A percentile compares a stretch with the other conserved stretches of the same genome.
Conservation (phyloP, 2,329 filamentous ascomycete genomes). For the Paraphoma sp. region DNA sequence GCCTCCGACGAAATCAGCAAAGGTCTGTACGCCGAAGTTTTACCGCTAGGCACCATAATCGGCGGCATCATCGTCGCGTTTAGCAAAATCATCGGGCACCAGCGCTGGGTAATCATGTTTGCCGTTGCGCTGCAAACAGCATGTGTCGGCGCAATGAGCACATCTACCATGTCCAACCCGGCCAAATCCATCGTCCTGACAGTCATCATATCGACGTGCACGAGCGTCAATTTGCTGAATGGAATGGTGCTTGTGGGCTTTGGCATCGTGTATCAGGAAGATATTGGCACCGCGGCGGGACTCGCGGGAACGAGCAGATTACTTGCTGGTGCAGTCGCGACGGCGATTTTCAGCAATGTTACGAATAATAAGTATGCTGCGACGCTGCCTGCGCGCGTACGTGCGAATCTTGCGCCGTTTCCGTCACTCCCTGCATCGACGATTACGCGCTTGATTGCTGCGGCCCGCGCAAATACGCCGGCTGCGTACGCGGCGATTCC, state of each 20-base stretch:
- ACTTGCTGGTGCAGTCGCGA: slow-evolving; percentile 36
- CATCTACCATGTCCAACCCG: slow-evolving; percentile 32
- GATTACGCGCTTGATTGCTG: slow-evolving; percentile 24
- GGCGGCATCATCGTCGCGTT: slow-evolving; percentile 37
- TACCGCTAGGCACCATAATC: slow-evolving; percentile 34
- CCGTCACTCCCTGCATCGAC: slow-evolving; percentile 15
- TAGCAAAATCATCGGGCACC: slow-evolving; percentile 36
- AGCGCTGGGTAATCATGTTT: slow-evolving; percentile 34
- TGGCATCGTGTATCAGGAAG: slow-evolving; percentile 38
- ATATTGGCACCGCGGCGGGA: slow-evolving; percentile 40
- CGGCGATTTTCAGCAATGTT: slow-evolving; percentile 35
- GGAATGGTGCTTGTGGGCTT: slow-evolving; percentile 40
- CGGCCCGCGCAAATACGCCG: slow-evolving; percentile 31
- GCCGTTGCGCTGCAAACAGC: slow-evolving; percentile 37
- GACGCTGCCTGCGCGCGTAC: slow-evolving; percentile 19
- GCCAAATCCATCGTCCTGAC: slow-evolving; percentile 34
- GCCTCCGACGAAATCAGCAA: slow-evolving; percentile 37
- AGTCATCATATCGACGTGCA: slow-evolving; percentile 35
- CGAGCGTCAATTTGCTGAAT: slow-evolving; percentile 36
- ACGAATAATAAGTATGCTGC: slow-evolving; percentile 37
- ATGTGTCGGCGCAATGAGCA: slow-evolving; percentile 35
- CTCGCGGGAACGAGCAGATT: slow-evolving; percentile 37
- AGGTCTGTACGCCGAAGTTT: slow-evolving; percentile 32
- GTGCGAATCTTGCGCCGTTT: slow-evolving; percentile 21
- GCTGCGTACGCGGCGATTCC: slow-evolving; percentile 35